A percentile compares a stretch with the other conserved stretches of the same genome.
phyloP scores from a whole-genome alignment of 345 rosid genomes.

The Mercurialis annua region DNA sequence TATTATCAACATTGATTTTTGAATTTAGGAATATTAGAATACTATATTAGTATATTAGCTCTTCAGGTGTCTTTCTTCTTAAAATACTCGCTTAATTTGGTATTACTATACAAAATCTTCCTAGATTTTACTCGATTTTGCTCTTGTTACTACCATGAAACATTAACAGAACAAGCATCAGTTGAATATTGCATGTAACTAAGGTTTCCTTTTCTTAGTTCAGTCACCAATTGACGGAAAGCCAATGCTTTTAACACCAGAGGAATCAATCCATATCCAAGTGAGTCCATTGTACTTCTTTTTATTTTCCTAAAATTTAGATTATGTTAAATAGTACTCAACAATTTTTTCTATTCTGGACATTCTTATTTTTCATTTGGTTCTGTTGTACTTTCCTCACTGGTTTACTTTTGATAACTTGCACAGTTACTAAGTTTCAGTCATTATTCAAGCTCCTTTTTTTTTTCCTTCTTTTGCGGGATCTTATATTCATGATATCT shows the following conservation, averaged over 20 bases:
- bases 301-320: background rate
- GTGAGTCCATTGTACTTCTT: slow-evolving; percentile 26
- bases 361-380: background rate
- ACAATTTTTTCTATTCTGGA: background rate
- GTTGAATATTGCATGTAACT: slow-evolving; percentile 20
- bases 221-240: slow-evolving; percentile 85
- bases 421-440: background rate
- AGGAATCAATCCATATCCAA: slow-evolving; percentile 83
- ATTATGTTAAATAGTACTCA: background rate
- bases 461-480: background rate
- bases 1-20: background rate
- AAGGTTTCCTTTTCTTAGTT: slow-evolving; percentile 26
- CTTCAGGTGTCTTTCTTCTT: too few species aligned
- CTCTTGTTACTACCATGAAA: background rate
- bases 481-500: too few species aligned
- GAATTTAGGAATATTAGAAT: background rate
- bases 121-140: slow-evolving; percentile 3
- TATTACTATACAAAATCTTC: background rate
- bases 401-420: background rate
- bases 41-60: too few species aligned
- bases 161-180: background rate
- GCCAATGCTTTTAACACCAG: slow-evolving; percentile 83
- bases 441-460: background rate
- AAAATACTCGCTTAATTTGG: background rate
- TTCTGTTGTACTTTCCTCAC: background rate